Evolutionary conservation across 2,329 filamentous ascomycete species (phyloP).

Genomic region (Nigrospora oryzae): DNA sequence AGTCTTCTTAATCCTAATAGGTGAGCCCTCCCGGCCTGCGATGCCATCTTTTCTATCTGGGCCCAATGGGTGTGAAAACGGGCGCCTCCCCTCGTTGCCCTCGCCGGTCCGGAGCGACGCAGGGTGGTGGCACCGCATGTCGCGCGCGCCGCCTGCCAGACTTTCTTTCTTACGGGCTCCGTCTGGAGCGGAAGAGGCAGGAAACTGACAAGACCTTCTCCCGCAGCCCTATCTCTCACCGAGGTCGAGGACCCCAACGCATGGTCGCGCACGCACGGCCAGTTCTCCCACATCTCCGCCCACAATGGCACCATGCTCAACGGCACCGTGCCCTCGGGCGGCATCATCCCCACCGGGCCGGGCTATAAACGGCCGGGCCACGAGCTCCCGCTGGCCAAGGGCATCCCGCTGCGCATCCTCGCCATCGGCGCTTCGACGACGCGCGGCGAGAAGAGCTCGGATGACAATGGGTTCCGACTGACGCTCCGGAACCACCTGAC

Average conservation of each 20-base stretch:
- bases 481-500: slow-evolving; percentile 13
- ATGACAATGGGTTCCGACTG: slow-evolving; percentile 14
- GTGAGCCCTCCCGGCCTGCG: not conserved
- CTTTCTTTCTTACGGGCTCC: no score
- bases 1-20: slow-evolving; percentile 6
- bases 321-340: not conserved
- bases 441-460: slow-evolving; percentile 13
- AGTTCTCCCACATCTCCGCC: slow-evolving; percentile 3
- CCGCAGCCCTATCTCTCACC: slow-evolving; percentile 5
- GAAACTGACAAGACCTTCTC: no score
- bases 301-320: slow-evolving; percentile 4
- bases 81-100: no score
- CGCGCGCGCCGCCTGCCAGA: no score
- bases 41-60: no score
- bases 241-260: slow-evolving; percentile 4
- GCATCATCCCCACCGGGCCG: slow-evolving; percentile 1
- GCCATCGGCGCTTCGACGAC: slow-evolving; percentile 16
- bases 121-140: no score
- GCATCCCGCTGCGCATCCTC: slow-evolving; percentile 25
- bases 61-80: no score
- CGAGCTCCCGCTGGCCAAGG: slow-evolving; percentile 5
- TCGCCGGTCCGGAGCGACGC: no score
- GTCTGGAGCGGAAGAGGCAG: no score
- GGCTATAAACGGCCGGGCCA: slow-evolving; percentile 6
- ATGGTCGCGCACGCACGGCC: not conserved